These are phyloP conservation scores for Neophaeococcomyces aloes DNA, from an alignment of 2,329 filamentous ascomycete genomes.

Conservation along the genomic window DNA sequence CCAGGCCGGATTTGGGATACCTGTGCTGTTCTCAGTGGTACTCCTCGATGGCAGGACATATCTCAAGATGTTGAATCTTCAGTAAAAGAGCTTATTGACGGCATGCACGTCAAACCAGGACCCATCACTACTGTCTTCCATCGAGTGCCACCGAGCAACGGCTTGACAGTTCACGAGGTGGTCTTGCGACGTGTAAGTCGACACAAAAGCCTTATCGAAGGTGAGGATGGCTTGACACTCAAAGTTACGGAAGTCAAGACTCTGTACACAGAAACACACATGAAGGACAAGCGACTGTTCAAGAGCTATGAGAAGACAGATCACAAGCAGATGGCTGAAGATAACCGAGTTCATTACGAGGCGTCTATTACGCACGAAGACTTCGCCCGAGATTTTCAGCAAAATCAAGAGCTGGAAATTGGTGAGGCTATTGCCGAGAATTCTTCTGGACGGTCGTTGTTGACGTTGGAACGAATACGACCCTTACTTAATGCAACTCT, in stretches of 20 bases:
- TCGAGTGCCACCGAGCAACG: slow-evolving; percentile 23
- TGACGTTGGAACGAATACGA: slow-evolving; percentile 18
- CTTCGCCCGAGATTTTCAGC: slow-evolving; percentile 27
- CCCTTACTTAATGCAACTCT: slow-evolving; percentile 25
- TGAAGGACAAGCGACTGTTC: slow-evolving; percentile 21
- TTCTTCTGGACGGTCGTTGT: slow-evolving; percentile 24
- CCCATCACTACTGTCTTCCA: slow-evolving; percentile 18
- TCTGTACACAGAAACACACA: slow-evolving; percentile 22
- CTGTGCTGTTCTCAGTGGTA: slow-evolving; percentile 24
- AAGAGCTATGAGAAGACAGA: slow-evolving; percentile 23
- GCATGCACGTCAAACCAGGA: slow-evolving; percentile 27
- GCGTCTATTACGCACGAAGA: slow-evolving; percentile 28
- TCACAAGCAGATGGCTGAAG: slow-evolving; percentile 25
- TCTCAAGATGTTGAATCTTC: slow-evolving; percentile 23
- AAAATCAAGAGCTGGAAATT: slow-evolving; percentile 27
- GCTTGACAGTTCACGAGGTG: slow-evolving; percentile 15
- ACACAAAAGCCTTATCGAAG: slow-evolving; percentile 23
- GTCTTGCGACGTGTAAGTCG: slow-evolving; percentile 11
- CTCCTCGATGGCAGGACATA: slow-evolving; percentile 19
- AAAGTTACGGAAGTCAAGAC: slow-evolving; percentile 32
- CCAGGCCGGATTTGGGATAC: slow-evolving; percentile 33
- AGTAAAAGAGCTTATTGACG: slow-evolving; percentile 25
- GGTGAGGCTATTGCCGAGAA: slow-evolving; percentile 28
- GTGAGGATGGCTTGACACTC: slow-evolving; percentile 12
- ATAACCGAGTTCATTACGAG: slow-evolving; percentile 31